These are phyloP conservation scores for Mycena chlorophos DNA, from an alignment of 768 basidiomycete genomes.

Conservation along the genomic window DNA sequence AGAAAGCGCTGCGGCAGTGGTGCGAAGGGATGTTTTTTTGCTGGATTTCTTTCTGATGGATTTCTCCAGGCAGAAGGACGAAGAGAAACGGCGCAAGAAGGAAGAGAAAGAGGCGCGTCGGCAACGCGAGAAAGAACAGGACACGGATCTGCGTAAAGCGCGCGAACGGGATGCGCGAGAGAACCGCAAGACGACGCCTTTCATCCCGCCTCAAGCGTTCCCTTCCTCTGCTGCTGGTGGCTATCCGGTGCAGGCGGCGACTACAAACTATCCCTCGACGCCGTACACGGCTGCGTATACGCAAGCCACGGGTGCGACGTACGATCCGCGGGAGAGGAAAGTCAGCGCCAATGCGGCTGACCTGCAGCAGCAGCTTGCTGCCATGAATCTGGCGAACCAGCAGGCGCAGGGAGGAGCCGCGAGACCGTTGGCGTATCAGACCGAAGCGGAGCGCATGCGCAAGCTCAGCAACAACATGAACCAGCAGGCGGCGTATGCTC, in stretches of 20 bases:
- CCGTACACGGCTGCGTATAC: slow-evolving; percentile 25
- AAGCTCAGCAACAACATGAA: slow-evolving; percentile 42
- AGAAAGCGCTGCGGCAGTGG: slow-evolving; percentile 49
- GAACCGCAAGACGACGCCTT: slow-evolving; percentile 60
- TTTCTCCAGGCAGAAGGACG: slow-evolving; percentile 45
- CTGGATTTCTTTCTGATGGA: background rate
- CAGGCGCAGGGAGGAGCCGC: too few relatives aligned
- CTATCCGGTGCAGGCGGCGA: slow-evolving; percentile 5
- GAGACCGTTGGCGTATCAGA: slow-evolving; percentile 49
- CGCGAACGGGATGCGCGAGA: slow-evolving; percentile 58
- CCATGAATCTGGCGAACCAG: slow-evolving; percentile 41
- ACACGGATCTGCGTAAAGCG: slow-evolving; percentile 50
- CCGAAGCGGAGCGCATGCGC: slow-evolving; percentile 40
- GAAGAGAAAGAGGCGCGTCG: slow-evolving; percentile 49
- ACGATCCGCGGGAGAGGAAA: slow-evolving; percentile 33
- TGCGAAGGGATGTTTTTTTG: slow-evolving; percentile 23
- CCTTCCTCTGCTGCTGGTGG: slow-evolving; percentile 30
- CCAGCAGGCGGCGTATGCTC: slow-evolving; percentile 27
- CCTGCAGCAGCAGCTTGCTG: slow-evolving; percentile 43
- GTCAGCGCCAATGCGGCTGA: slow-evolving; percentile 36
- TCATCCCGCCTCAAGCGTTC: slow-evolving; percentile 33
- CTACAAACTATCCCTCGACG: slow-evolving; percentile 24
- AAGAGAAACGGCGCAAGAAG: slow-evolving; percentile 45
- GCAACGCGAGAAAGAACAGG: slow-evolving; percentile 54
- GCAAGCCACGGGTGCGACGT: slow-evolving; percentile 21